Evolutionary conservation across 768 basidiomycete species (phyloP).

Genomic region (Chiua virens): DNA sequence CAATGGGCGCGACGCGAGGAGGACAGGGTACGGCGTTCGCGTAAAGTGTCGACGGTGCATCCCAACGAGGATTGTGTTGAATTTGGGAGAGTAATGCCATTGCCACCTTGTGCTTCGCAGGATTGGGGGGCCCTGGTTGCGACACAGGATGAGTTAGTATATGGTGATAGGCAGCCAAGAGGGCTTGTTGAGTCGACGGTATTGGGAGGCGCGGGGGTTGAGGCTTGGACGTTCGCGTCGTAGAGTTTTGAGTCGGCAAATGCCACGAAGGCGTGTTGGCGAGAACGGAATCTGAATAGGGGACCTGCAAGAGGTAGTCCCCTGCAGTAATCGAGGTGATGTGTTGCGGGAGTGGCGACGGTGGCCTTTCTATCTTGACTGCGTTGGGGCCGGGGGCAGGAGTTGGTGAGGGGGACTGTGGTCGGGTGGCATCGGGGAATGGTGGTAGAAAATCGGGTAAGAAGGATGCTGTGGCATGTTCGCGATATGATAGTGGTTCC

Average conservation of each 20-base stretch:
- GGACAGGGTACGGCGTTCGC: slow-evolving; percentile 56
- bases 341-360: slow-evolving; percentile 46
- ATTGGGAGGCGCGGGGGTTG: slow-evolving; percentile 38
- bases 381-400: slow-evolving; percentile 28
- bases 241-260: slow-evolving; percentile 47
- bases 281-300: slow-evolving; percentile 73
- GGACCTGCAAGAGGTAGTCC: slow-evolving; percentile 70
- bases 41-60: slow-evolving; percentile 64
- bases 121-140: slow-evolving; percentile 49
- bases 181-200: slow-evolving; percentile 61
- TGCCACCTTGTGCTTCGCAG: slow-evolving; percentile 71
- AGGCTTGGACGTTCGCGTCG: slow-evolving; percentile 18
- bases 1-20: slow-evolving; percentile 62
- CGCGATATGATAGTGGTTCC: slow-evolving; percentile 30
- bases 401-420: slow-evolving; percentile 36
- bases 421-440: slow-evolving; percentile 30
- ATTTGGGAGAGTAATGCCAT: slow-evolving; percentile 64
- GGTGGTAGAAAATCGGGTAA: slow-evolving; percentile 35
- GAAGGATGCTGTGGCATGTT: slow-evolving; percentile 32
- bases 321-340: slow-evolving; percentile 47
- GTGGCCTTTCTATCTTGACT: slow-evolving; percentile 32
- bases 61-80: slow-evolving; percentile 63
- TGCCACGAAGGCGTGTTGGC: slow-evolving; percentile 68
- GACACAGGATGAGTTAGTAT: slow-evolving; percentile 71
- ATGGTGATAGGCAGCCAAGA: slow-evolving; percentile 72